A percentile compares a stretch with the other conserved stretches of the same genome.
Conservation (phyloP, 176 grass and related monocot genomes). For the Coix lacrymajobi region DNA sequence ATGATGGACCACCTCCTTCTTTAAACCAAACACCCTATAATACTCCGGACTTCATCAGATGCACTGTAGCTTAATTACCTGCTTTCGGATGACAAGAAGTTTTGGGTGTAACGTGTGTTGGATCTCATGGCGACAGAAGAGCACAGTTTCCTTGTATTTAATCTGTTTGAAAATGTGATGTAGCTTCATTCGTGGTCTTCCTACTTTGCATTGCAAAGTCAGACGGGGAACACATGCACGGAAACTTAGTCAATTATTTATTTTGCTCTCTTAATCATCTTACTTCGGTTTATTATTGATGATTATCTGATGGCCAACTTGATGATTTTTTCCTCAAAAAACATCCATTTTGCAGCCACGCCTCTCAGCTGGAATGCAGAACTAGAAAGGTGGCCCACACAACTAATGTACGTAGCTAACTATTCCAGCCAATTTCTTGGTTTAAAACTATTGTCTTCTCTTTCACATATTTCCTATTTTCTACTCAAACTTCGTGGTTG, state of each 20-base stretch:
- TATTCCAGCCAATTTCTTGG: too few relatives aligned
- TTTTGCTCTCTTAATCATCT: neutral
- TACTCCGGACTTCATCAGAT: too few relatives aligned
- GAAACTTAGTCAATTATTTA: neutral
- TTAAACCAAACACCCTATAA: too few relatives aligned
- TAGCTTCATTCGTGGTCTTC: conserved; percentile 18
- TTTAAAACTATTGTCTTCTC: too few relatives aligned
- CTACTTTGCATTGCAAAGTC: conserved; percentile 22
- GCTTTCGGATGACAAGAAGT: neutral
- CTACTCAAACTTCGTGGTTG: too few relatives aligned
- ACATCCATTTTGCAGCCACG: neutral
- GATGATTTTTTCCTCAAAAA: neutral
- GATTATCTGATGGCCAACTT: neutral
- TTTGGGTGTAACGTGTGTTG: neutral
- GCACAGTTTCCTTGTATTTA: neutral
- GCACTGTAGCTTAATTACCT: neutral
- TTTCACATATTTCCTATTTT: too few relatives aligned
- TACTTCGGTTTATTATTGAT: neutral
- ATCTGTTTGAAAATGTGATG: neutral
- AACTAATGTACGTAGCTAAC: too few relatives aligned
- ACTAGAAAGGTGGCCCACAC: too few relatives aligned
- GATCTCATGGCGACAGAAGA: neutral
- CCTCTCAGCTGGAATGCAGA: neutral
- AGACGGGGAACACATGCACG: neutral
- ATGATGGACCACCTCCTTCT: too few relatives aligned